These are phyloP conservation scores for Penicillium sp. DNA, from an alignment of 2,329 filamentous ascomycete genomes.

Conservation along the genomic window DNA sequence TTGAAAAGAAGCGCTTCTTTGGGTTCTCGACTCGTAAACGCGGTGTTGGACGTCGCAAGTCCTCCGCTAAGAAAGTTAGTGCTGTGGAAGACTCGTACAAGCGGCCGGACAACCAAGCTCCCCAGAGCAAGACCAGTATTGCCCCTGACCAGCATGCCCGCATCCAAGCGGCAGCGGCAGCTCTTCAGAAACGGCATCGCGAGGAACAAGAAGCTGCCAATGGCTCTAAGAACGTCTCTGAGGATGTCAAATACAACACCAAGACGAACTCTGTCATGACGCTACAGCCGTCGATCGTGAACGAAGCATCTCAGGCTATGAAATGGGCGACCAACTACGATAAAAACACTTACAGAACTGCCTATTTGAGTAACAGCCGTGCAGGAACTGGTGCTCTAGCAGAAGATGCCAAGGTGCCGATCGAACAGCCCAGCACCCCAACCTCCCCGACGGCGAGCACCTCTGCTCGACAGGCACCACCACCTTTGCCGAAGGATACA, in stretches of 20 bases:
- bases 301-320: conserved; percentile 86
- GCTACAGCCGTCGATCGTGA: conserved; percentile 72
- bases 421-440: conserved; percentile 35
- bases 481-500: too few species aligned
- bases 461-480: too few species aligned
- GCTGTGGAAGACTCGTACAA: conserved; percentile 48
- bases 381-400: conserved; percentile 69
- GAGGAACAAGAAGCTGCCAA: conserved; percentile 51
- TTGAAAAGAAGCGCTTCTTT: conserved; percentile 91
- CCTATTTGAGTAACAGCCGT: conserved; percentile 68
- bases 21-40: conserved; percentile 67
- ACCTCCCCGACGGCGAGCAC: too few species aligned
- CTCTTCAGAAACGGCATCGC: conserved; percentile 63
- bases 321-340: conserved; percentile 96
- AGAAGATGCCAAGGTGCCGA: too few species aligned
- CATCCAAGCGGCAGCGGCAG: conserved; percentile 82
- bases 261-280: conserved; percentile 90
- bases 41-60: conserved; percentile 60
- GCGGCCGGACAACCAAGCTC: conserved; percentile 42
- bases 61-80: conserved; percentile 53
- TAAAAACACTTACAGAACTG: conserved; percentile 71
- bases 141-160: conserved; percentile 84
- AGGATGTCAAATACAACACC: too few species aligned
- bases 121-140: conserved; percentile 70
- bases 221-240: too few species aligned